A percentile compares a stretch with the other conserved stretches of the same genome.
Evolutionary conservation across 352 stramenopile genomes (phyloP).

Genomic region (Peronospora tabacina): DNA sequence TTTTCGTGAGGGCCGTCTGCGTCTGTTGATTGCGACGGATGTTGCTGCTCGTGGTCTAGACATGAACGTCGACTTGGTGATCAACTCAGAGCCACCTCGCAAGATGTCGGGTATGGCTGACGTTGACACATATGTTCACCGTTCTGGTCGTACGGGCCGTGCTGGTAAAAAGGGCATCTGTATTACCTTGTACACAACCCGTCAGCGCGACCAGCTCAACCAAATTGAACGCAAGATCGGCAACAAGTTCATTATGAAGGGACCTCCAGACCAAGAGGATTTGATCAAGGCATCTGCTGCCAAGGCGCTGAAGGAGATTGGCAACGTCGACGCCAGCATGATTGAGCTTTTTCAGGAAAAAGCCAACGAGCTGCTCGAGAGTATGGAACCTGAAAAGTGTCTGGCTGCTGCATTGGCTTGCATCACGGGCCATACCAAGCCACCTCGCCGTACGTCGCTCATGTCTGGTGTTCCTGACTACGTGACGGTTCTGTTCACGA

Average conservation of each 20-base stretch:
- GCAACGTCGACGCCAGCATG: slow-evolving; percentile 67
- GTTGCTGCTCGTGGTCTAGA: slow-evolving; percentile 95
- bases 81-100: slow-evolving; percentile 90
- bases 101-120: slow-evolving; percentile 83
- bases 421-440: slow-evolving; percentile 88
- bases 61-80: slow-evolving; percentile 95
- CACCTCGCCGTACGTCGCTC: slow-evolving; percentile 67
- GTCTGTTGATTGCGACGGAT: slow-evolving; percentile 95
- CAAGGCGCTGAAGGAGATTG: slow-evolving; percentile 80
- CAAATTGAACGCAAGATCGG: slow-evolving; percentile 84
- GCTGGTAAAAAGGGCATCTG: slow-evolving; percentile 94
- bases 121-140: slow-evolving; percentile 97
- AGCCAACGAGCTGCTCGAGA: slow-evolving; percentile 55
- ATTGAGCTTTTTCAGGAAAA: slow-evolving; percentile 70
- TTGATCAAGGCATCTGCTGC: slow-evolving; percentile 80
- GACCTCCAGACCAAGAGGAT: slow-evolving; percentile 78
- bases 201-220: slow-evolving; percentile 65
- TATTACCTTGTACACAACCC: slow-evolving; percentile 92
- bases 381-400: slow-evolving; percentile 48
- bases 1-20: slow-evolving; percentile 92
- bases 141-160: slow-evolving; percentile 94
- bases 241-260: slow-evolving; percentile 87
- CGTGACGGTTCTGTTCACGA: slow-evolving; percentile 82
- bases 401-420: slow-evolving; percentile 80
- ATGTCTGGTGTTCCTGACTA: slow-evolving; percentile 88